Evolutionary conservation across 1,284 basidiomycete species (phyloP).

Genomic region (Austroboletus niveus): DNA sequence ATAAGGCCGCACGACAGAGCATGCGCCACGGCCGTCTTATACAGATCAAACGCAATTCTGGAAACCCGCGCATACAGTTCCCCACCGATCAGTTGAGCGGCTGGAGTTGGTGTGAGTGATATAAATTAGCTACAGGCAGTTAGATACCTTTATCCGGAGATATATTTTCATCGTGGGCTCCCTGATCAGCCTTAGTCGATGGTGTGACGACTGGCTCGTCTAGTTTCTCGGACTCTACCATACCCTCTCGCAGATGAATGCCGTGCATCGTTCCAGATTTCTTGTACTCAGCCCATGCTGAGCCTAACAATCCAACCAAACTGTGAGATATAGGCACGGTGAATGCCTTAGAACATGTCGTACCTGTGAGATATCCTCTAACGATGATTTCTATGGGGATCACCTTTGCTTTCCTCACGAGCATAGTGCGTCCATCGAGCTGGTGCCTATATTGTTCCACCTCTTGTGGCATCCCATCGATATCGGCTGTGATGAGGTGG

Average conservation of each 20-base stretch:
- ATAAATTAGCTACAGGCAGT: conserved; percentile 6
- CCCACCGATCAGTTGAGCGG: conserved; percentile 63
- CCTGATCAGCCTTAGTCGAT: conserved; percentile 95
- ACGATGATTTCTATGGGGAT: conserved; percentile 98
- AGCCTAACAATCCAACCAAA: conserved; percentile 52
- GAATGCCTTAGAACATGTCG: conserved; percentile 22
- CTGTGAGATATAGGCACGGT: conserved; percentile 9
- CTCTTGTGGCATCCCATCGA: conserved; percentile 74
- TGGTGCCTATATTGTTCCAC: conserved; percentile 68
- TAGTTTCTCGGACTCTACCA: conserved; percentile 86
- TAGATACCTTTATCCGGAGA: conserved; percentile 79
- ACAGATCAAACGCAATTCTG: conserved; percentile 63
- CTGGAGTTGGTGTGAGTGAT: conserved; percentile 35
- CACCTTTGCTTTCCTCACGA: conserved; percentile 88
- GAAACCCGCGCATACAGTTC: conserved; percentile 66
- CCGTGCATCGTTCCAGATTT: conserved; percentile 88
- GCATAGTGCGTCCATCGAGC: conserved; percentile 86
- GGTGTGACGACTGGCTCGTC: conserved; percentile 91
- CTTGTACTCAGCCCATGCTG: conserved; percentile 95
- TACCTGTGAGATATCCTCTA: conserved; percentile 92
- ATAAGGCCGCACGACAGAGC: conserved; percentile 85
- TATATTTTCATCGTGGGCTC: conserved; percentile 97
- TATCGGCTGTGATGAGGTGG: conserved; percentile 77
- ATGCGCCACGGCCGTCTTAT: conserved; percentile 76
- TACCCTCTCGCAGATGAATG: conserved; percentile 70